Percentiles rank a stretch among this genome's conserved stretches.
Conservation (phyloP, 495 filamentous ascomycete genomes). For the Neurospora pannonica region DNA sequence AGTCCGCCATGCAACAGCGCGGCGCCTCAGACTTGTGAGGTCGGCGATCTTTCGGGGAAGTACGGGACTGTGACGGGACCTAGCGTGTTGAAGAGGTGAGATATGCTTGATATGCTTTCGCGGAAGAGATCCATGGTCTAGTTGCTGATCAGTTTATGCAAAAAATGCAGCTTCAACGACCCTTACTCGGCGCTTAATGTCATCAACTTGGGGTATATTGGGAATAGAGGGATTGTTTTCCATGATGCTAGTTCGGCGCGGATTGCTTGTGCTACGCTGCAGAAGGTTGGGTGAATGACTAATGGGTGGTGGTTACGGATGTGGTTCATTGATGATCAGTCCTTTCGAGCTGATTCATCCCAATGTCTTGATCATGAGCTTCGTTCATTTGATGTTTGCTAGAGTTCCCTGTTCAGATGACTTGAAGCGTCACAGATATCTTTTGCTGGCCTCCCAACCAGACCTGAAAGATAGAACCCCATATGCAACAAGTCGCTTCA, state of each 20-base stretch:
- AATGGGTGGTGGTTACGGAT: neutral
- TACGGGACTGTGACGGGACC: slow-evolving; percentile 52
- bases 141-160: slow-evolving; percentile 9
- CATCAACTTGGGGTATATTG: slow-evolving; percentile 57
- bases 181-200: slow-evolving; percentile 50
- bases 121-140: too few relatives aligned
- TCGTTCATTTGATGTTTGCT: neutral
- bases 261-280: slow-evolving; percentile 60
- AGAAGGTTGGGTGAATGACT: slow-evolving; percentile 10
- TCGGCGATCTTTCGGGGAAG: slow-evolving; percentile 77
- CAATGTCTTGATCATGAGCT: neutral
- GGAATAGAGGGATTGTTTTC: slow-evolving; percentile 64
- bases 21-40: slow-evolving; percentile 60
- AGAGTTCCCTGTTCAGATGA: neutral
- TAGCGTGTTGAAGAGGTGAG: slow-evolving; percentile 23
- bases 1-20: slow-evolving; percentile 51
- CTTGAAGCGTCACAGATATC: neutral
- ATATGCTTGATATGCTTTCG: too few relatives aligned
- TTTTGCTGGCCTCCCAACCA: neutral
- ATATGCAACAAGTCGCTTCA: neutral
- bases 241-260: slow-evolving; percentile 56
- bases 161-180: slow-evolving; percentile 55
- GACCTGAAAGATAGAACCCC: neutral
- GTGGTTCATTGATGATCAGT: neutral
- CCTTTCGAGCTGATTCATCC: neutral